A percentile compares a stretch with the other conserved stretches of the same genome.
Conservation (phyloP, 441 rosid species). For the Theobroma grandiflorum region DNA sequence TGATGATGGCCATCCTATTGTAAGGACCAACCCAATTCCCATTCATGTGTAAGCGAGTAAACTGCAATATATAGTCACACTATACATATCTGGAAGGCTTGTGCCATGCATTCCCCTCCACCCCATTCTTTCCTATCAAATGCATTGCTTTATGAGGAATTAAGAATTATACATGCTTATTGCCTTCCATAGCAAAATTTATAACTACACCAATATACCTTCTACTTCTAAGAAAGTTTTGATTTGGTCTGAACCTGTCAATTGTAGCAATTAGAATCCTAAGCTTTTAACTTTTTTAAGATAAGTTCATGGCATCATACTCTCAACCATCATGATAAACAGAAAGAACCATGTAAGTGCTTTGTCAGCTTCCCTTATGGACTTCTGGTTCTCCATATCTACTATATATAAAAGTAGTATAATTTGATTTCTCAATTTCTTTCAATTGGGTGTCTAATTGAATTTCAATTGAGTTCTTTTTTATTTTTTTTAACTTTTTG, state of each 20-base stretch:
- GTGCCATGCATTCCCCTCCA: background rate
- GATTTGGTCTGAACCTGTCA: background rate
- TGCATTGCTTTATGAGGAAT: background rate
- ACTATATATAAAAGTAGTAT: too few relatives aligned
- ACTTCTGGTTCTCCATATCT: background rate
- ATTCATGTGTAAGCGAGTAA: background rate
- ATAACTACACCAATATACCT: background rate
- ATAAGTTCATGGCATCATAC: background rate
- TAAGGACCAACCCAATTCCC: slow-evolving; percentile 49
- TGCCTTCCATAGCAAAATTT: background rate
- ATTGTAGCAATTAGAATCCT: background rate
- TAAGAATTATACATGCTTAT: background rate
- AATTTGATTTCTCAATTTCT: too few relatives aligned
- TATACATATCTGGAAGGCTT: background rate
- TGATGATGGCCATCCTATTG: slow-evolving; percentile 71
- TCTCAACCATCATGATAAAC: background rate
- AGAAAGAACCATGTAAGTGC: background rate
- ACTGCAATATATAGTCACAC: background rate
- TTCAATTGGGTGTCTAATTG: too few relatives aligned
- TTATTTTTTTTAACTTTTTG: too few relatives aligned
- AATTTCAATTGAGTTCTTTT: too few relatives aligned
- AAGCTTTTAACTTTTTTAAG: background rate
- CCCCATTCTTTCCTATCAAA: background rate
- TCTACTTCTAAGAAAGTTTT: background rate
- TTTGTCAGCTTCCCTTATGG: background rate